Percentiles rank a stretch among this genome's conserved stretches.
Conservation (phyloP, 139 green algal genomes). For the Volvox africanus region DNA sequence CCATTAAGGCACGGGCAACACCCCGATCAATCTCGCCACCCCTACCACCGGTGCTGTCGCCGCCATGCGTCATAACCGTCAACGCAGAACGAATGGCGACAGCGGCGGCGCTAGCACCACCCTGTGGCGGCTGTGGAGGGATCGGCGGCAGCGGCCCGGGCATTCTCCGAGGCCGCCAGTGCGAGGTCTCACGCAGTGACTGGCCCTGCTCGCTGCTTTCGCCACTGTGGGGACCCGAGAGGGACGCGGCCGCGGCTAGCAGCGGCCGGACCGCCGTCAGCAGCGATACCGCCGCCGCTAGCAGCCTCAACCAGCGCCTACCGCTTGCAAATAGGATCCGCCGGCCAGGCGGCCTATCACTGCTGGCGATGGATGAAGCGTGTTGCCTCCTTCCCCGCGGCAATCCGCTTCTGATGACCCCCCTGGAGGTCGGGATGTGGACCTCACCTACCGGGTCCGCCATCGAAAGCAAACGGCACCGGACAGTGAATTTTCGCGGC, state of each 20-base stretch:
- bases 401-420: too few species aligned
- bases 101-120: not conserved
- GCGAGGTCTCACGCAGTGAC: not conserved
- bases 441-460: too few species aligned
- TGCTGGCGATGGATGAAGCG: too few species aligned
- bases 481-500: too few species aligned
- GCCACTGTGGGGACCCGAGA: not conserved
- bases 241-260: not conserved
- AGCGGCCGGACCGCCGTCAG: not conserved
- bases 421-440: too few species aligned
- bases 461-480: too few species aligned
- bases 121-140: too few species aligned
- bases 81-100: not conserved
- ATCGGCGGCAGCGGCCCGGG: too few species aligned
- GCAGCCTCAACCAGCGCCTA: not conserved
- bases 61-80: not conserved
- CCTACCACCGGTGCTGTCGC: not conserved
- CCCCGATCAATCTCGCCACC: not conserved
- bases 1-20: not conserved
- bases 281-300: not conserved
- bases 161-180: not conserved
- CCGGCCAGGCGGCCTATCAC: too few species aligned
- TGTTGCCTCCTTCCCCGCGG: too few species aligned
- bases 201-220: not conserved
- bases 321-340: too few species aligned